These are phyloP conservation scores for Termitomyces sp. DNA, from an alignment of 768 basidiomycete species.

Conservation along the genomic window DNA sequence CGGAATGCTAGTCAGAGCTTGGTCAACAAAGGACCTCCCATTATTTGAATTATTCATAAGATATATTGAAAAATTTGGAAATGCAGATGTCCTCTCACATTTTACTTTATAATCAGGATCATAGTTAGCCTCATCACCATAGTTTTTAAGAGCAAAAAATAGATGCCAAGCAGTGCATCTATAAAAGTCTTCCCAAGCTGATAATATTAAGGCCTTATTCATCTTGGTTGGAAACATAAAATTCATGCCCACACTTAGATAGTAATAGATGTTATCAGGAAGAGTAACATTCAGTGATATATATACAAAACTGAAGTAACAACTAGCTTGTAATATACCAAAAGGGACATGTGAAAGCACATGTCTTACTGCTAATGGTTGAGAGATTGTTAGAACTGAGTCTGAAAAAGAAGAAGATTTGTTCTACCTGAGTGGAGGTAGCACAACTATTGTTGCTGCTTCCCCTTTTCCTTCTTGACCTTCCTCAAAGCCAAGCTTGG, in stretches of 20 bases:
- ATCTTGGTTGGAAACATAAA: background rate
- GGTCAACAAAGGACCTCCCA: too few relatives aligned
- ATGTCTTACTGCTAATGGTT: background rate
- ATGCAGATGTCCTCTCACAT: too few relatives aligned
- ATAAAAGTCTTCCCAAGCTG: background rate
- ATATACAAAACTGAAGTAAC: too few relatives aligned
- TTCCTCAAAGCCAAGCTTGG: background rate
- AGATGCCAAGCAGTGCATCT: background rate
- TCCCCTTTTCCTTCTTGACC: background rate
- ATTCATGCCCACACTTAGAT: too few relatives aligned
- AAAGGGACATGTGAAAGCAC: background rate
- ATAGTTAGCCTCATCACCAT: too few relatives aligned
- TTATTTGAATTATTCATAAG: too few relatives aligned
- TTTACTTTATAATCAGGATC: too few relatives aligned
- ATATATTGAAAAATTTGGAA: too few relatives aligned
- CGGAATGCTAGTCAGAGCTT: too few relatives aligned
- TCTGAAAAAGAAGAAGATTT: background rate
- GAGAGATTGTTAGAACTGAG: background rate
- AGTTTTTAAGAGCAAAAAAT: too few relatives aligned
- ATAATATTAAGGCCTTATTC: background rate
- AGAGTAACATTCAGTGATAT: background rate
- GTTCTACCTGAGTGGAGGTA: background rate
- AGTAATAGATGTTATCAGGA: background rate
- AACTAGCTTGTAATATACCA: too few relatives aligned
- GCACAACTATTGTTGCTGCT: background rate